These are phyloP conservation scores for Isabelozyma heimii DNA, from an alignment of 805 yeast genomes.

Conservation along the genomic window DNA sequence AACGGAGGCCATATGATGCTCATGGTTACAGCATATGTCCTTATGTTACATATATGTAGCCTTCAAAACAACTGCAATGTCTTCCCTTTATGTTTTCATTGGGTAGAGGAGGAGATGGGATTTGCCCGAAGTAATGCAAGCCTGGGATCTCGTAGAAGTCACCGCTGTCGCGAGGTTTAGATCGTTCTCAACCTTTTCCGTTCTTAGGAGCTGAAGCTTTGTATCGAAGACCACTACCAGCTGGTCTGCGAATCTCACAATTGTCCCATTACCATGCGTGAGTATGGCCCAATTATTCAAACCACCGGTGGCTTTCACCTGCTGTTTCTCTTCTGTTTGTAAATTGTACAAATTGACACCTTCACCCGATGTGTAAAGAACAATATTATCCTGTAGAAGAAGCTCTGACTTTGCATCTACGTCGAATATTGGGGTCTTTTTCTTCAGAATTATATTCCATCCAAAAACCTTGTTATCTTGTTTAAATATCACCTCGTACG, in stretches of 20 bases:
- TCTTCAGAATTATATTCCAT: constrained; percentile 15
- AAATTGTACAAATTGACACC: background rate
- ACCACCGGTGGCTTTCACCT: background rate
- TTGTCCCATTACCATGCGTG: background rate
- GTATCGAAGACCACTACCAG: background rate
- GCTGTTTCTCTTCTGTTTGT: background rate
- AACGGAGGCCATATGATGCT: too few relatives aligned
- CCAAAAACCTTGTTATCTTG: constrained; percentile 9
- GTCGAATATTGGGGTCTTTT: background rate
- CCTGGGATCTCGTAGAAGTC: background rate
- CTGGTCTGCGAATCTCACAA: background rate
- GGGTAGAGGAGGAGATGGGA: background rate
- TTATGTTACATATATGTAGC: too few relatives aligned
- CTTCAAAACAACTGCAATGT: too few relatives aligned
- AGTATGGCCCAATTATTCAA: background rate
- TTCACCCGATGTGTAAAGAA: background rate
- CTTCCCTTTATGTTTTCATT: too few relatives aligned
- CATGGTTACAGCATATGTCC: too few relatives aligned
- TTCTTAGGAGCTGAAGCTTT: background rate
- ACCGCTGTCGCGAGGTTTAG: background rate
- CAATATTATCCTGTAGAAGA: background rate
- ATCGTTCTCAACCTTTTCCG: background rate
- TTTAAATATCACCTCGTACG: constrained; percentile 14
- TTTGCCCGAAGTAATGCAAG: background rate
- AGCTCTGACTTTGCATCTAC: background rate